Base-by-base conservation (phyloP, 1,284 basidiomycete genomes). In the Trametes versicolor region DNA sequence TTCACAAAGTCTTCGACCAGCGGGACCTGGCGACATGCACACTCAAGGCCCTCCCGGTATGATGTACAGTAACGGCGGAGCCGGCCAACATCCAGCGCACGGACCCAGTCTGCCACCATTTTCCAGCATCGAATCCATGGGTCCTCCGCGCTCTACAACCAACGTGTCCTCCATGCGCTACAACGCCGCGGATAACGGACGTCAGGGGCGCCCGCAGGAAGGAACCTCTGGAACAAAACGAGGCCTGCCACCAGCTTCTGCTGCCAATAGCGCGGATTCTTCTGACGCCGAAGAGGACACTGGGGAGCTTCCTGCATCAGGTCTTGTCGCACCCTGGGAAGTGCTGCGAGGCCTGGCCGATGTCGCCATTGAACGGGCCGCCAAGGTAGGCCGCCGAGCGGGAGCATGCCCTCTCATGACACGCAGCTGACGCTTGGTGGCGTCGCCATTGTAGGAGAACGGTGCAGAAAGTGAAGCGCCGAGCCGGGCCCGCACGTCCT, bases 291-390 rank as follows among this genome's bases (percentile, higher is more conserved):
- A 92, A 59, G 90, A 92, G 43, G 88, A 90, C 54, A 87, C 87
- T 66, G 87, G 88, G 8, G 94, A 92, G 73, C 79, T 96, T 5
- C 92, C 94, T 4, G 91, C 92, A 47, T 88, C 87, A 17, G 92
- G 93, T 51, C 83, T 94, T 48, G 87, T 93, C 62, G 93, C 93
- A 7, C 92, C 92, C 51, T 92, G 91, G 88, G 91, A 93, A 78
- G 93, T 94, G 45, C 80, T 94, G 58, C 83, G 91, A 67, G 90
- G 91, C 55, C 77, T 94, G 62, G 92, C 92, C 34, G 91, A 93
- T 78, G 90, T 93, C 47, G 92, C 92, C 34, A 88, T 88, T 62
- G 87, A 92, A 74, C 83, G 89, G 62, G 91, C 91, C 67, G 88
- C 87, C 57, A 91, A 91, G 83, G 92, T 90, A 73, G 65, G 80